Conservation (phyloP, 345 rosid genomes). For the Carallia brachiata region DNA sequence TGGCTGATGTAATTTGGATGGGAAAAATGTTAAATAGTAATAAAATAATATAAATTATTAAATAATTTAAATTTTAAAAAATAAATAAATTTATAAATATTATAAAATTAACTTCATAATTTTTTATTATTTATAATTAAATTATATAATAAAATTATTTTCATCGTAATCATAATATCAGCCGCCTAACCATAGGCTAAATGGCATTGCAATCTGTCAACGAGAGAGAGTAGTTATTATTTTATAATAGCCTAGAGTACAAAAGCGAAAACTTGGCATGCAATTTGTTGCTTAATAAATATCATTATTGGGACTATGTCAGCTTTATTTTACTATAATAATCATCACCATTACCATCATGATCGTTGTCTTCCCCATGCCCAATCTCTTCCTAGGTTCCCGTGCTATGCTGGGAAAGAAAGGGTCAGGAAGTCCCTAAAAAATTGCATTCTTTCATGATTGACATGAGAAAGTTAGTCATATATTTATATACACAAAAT, state of each 20-base stretch:
- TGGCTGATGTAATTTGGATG: too few species aligned
- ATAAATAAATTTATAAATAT: too few species aligned
- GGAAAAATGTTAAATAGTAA: too few species aligned
- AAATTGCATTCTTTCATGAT: background rate
- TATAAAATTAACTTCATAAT: too few species aligned
- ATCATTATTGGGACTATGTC: slow-evolving; percentile 30
- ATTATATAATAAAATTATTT: too few species aligned
- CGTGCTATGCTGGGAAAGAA: background rate
- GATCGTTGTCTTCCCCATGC: slow-evolving; percentile 1
- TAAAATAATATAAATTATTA: too few species aligned
- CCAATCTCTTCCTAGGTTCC: background rate
- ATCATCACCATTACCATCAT: background rate
- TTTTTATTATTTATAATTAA: too few species aligned
- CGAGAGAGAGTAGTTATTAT: background rate
- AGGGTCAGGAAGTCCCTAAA: background rate
- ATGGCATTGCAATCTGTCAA: background rate
- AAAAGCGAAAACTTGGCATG: background rate
- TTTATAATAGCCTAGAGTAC: slow-evolving; percentile 9
- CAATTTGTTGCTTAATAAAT: background rate
- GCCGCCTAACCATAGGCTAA: slow-evolving; percentile 3
- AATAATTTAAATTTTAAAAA: too few species aligned
- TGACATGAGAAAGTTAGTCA: background rate
- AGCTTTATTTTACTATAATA: slow-evolving; percentile 24
- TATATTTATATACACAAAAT: too few species aligned
- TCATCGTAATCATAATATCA: too few species aligned